phyloP scores from a whole-genome alignment of 805 yeast genomes.

The Zygosaccharomyces pseudorouxii region DNA sequence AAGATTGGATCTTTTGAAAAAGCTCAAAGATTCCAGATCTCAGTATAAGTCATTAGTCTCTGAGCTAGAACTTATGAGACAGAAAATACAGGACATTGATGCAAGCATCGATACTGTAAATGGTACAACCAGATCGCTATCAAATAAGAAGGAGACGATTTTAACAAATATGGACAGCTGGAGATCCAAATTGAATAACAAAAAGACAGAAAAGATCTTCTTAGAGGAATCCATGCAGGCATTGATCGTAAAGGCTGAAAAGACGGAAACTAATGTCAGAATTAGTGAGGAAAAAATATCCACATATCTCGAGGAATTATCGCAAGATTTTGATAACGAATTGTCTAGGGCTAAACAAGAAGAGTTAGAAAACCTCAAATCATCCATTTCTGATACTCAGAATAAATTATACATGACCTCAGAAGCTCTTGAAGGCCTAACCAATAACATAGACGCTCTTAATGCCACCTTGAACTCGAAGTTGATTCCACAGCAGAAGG shows the following conservation, averaged over 20 bases:
- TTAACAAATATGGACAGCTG: slow-evolving; percentile 41
- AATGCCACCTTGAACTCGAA: slow-evolving; percentile 58
- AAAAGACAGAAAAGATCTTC: slow-evolving; percentile 40
- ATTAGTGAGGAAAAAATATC: slow-evolving; percentile 38
- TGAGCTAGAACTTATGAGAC: slow-evolving; percentile 42
- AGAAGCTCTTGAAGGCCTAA: slow-evolving; percentile 23
- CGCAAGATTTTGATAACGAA: slow-evolving; percentile 49
- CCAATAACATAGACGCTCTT: slow-evolving; percentile 29
- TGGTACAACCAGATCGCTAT: slow-evolving; percentile 38
- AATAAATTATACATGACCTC: slow-evolving; percentile 39
- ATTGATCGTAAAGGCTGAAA: slow-evolving; percentile 34
- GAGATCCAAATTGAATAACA: slow-evolving; percentile 40
- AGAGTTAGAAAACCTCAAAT: slow-evolving; percentile 40
- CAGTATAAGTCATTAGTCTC: slow-evolving; percentile 24
- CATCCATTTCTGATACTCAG: slow-evolving; percentile 42
- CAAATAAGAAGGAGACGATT: slow-evolving; percentile 42
- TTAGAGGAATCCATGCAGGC: slow-evolving; percentile 41
- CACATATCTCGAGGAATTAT: slow-evolving; percentile 47
- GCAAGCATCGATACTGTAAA: slow-evolving; percentile 48
- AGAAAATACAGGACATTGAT: slow-evolving; percentile 44
- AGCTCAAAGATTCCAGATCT: slow-evolving; percentile 46
- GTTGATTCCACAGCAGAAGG: slow-evolving; percentile 48
- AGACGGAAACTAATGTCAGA: slow-evolving; percentile 35
- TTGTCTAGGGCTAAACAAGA: slow-evolving; percentile 48
- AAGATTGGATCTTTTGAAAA: slow-evolving; percentile 64